Evolutionary conservation across 495 filamentous ascomycete genomes (phyloP), one percentile per base, ranked within the genome.

Genomic region (Penicillium fimorum): DNA sequence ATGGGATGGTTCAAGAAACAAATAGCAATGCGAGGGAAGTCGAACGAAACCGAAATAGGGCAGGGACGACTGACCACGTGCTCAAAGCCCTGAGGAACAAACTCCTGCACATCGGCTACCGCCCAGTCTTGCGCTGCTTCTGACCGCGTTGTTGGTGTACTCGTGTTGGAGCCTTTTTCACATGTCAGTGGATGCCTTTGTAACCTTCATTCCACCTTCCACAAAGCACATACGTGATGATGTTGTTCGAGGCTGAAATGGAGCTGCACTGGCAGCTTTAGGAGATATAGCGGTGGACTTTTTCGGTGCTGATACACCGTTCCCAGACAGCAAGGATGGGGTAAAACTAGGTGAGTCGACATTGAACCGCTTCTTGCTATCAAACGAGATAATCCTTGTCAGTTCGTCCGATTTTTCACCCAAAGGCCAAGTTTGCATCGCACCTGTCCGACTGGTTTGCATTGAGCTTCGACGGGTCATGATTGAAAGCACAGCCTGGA

Each of bases 291-390:
- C 79, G 32, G 82, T 79, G 9, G 80, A 75, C 65, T 90, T 91
- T 60, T 86, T 87, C 17, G 72, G 63, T 15, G 63, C 64, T 17
- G 70, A 62, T 8, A 79, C 58, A 11, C 80, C 72, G 70, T 81
- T 72, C 37, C 75, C 73, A 35, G 78, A 76, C 15, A 85, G 66
- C 47, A 81, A 65, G 15, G 85, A 80, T 20, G 94, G 95, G 1
- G 91, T 96, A 62, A 98, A 98, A 41, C 93, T 88, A 13, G 95
- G 94, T 12, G 94, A 97, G 60, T 97, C 94, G 62, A 96, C 93
- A 70, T 96, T 97, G 63, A 98, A 84, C 13, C 86, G 77, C 76
- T 93, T 91, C 76, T 88, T 94, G 55, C 79, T 71, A 58, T 77
- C 78, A 61, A 49, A 56, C 35, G 12, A 42, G 15, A 30, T 10